phyloP scores from a whole-genome alignment of 1,139 yeast genomes.

The Suhomyces atakaporum region DNA sequence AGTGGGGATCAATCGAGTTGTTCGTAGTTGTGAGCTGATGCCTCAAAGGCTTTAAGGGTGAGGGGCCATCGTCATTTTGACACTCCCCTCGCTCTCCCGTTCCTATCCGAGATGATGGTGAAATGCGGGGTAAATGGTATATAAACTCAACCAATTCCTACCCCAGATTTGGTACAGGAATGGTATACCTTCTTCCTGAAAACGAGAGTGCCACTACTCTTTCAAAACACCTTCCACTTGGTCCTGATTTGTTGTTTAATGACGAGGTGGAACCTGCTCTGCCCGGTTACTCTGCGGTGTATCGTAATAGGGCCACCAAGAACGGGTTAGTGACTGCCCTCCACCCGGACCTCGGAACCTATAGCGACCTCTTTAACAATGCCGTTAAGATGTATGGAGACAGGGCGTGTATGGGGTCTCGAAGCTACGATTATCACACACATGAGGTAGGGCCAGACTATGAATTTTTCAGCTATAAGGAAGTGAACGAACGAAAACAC shows the following conservation, averaged over 20 bases:
- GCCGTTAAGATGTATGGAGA: slow-evolving; percentile 23
- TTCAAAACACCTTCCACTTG: slow-evolving; percentile 6
- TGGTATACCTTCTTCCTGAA: slow-evolving; percentile 2
- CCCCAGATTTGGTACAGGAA: too few relatives aligned
- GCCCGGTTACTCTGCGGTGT: slow-evolving; percentile 11
- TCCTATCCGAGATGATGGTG: too few relatives aligned
- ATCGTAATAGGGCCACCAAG: slow-evolving; percentile 15
- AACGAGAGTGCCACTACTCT: slow-evolving; percentile 1
- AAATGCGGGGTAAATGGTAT: too few relatives aligned
- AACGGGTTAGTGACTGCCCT: slow-evolving; percentile 10
- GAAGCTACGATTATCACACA: slow-evolving; percentile 35
- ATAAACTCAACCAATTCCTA: too few relatives aligned
- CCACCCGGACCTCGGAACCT: slow-evolving; percentile 31
- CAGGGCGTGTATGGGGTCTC: slow-evolving; percentile 31
- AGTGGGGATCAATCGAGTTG: too few relatives aligned
- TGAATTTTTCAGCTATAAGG: slow-evolving; percentile 22
- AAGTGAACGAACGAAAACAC: slow-evolving; percentile 25
- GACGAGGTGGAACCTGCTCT: slow-evolving; percentile 6
- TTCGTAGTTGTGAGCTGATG: too few relatives aligned
- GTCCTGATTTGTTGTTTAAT: slow-evolving; percentile 6
- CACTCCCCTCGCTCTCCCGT: too few relatives aligned
- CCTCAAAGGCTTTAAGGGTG: too few relatives aligned
- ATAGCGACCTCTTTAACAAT: slow-evolving; percentile 26
- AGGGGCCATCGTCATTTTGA: too few relatives aligned
- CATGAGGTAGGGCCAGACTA: slow-evolving; percentile 23